Percentiles rank a stretch among this genome's conserved stretches.
phyloP scores from a whole-genome alignment of 176 grass and related monocot genomes.

The Cocos nucifera region DNA sequence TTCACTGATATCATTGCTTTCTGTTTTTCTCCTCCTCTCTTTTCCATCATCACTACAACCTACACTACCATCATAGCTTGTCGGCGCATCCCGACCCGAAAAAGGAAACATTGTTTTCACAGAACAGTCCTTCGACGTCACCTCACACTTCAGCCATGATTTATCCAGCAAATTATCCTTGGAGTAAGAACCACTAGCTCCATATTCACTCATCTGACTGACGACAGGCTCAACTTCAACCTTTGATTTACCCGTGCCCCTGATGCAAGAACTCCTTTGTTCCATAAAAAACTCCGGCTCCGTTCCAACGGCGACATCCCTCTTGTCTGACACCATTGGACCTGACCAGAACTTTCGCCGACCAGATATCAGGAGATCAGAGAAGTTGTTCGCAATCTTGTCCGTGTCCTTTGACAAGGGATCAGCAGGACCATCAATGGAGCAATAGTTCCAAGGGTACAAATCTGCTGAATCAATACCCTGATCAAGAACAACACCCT shows the following conservation, averaged over 20 bases:
- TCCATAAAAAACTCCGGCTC: background rate
- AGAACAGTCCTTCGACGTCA: background rate
- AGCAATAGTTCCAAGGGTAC: conserved; percentile 4
- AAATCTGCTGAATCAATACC: conserved; percentile 3
- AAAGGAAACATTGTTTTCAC: conserved; percentile 51
- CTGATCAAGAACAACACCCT: background rate
- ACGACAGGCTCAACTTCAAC: conserved; percentile 8
- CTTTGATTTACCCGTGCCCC: conserved; percentile 7
- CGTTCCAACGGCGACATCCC: conserved; percentile 7
- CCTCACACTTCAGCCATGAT: background rate
- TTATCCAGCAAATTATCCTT: conserved; percentile 10
- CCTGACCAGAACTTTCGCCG: background rate
- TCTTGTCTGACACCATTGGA: conserved; percentile 3
- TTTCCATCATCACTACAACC: conserved; percentile 37
- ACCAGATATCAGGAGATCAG: background rate
- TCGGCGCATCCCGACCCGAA: conserved; percentile 37
- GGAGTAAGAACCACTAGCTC: background rate
- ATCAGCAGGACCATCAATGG: background rate
- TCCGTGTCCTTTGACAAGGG: background rate
- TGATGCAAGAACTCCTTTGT: background rate
- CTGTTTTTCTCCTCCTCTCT: conserved; percentile 38
- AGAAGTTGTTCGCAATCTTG: background rate
- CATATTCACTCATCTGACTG: background rate
- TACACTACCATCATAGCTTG: conserved; percentile 31
- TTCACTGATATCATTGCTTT: conserved; percentile 32